Evolutionary conservation across 2,329 filamentous ascomycete species (phyloP), one percentile per base, ranked within the genome.

Genomic region (Spiromastix sp.): DNA sequence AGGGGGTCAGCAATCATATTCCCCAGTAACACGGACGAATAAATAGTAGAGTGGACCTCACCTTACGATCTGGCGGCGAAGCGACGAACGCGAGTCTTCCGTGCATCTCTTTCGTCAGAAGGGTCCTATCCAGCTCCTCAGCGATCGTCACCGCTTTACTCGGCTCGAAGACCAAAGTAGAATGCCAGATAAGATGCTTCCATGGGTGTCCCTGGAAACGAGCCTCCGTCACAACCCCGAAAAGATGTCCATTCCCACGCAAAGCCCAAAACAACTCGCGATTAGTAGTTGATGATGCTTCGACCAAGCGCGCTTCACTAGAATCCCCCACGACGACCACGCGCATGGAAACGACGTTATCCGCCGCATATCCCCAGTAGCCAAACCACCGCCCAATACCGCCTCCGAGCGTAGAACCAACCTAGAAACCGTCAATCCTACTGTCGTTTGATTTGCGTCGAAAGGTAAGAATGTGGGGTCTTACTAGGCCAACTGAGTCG

Each of bases 241-340:
- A 59, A 22, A 49, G 50, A 29, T 53, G 55, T 9, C 45, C 56
- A 8, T 52, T 55, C 2, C 57, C 56, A 26, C 57, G 56, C 7
- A 60, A 38, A 1, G 56, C 52, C 55, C 55, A 59, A 46, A 57
- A 59, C 4, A 60, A 43, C 33, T 59, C 55, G 0, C 38, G 20
- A 34, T 57, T 40, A 3, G 41, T 30, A 1, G 38, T 42, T 4
- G 42, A 32, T 4, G 37, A 51, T 2, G 48, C 55, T 2, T 37
- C 47, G 10, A 58, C 42, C 16, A 53, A 45, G 4, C 41, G 46
- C 1, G n/a, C 24, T 20, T 18, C 26, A 5, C 33, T 26, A 18
- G 10, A 19, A 15, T 27, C 13, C 10, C 17, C 33, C 5, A 35
- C 33, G 2, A 35, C 33, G 8, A 18, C 25, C 17, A 35, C 33